Base-by-base conservation (phyloP, 2,329 filamentous ascomycete genomes). In the Pseudogymnoascus sp. region DNA sequence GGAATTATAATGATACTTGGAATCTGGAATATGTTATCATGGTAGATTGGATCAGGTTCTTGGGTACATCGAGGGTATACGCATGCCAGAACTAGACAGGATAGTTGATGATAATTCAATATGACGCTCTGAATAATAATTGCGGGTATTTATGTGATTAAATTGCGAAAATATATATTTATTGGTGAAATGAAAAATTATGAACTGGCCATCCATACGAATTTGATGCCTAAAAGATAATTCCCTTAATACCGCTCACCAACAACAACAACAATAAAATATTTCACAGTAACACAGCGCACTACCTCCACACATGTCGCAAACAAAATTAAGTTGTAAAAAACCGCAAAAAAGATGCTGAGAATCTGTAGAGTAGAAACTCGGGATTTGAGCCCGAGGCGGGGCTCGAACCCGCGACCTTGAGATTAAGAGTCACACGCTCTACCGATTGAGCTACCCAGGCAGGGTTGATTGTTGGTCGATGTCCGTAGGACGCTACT, bases 361-460 rank as follows among this genome's bases (percentile, higher is more conserved):
- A 30, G 43, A 50, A 50, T 50, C 43, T 50, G 47, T 54, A 54
- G 47, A 54, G 22, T 25, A 25, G 47, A 54, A 33, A 54, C 47
- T 54, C 47, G 47, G 47, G 47, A 33, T 33, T 54, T 54, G 47
- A 54, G 47, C 47, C 47, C 47, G 47, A 54, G 47, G 47, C 47
- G 47, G 47, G 47, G 47, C 47, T 54, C 47, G 47, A 54, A 54
- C 47, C 47, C 47, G 47, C 47, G 47, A 54, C 47, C 47, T 54
- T 54, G 47, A 54, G 47, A 54, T 54, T 54, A 54, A 78, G 84
- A 86, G 84, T 86, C 84, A 85, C 80, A 86, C 83, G 84, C 83
- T 87, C 84, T 87, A 86, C 82, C 81, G 81, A 85, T 84, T 85
- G 82, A 85, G 82, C 82, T 85, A 85, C 57, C 57, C 57, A 58